phyloP scores from a whole-genome alignment of 1,284 basidiomycete species.

The Schizopora paradoxa region DNA sequence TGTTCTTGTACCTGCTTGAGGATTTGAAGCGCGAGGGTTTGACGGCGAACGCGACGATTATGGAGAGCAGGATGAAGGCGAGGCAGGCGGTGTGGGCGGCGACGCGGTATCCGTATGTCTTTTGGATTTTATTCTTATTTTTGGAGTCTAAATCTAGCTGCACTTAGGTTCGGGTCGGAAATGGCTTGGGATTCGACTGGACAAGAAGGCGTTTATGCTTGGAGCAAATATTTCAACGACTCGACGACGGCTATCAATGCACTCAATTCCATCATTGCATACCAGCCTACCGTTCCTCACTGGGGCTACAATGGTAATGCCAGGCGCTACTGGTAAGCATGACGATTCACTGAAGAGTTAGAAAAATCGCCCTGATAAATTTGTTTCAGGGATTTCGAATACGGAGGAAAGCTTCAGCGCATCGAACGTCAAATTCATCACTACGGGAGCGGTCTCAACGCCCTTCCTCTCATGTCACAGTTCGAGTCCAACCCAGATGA shows the following conservation, averaged over 20 bases:
- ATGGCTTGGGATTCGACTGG: constrained; percentile 63
- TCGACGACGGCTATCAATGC: constrained; percentile 45
- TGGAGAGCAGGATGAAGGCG: constrained; percentile 43
- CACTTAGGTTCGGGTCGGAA: constrained; percentile 47
- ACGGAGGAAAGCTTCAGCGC: constrained; percentile 50
- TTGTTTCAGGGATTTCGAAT: constrained; percentile 46
- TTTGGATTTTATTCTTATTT: constrained; percentile 1
- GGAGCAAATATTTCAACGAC: constrained; percentile 53
- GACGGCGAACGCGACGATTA: constrained; percentile 41
- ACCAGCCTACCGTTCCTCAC: constrained; percentile 51
- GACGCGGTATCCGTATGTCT: constrained; percentile 43
- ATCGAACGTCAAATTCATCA: constrained; percentile 58
- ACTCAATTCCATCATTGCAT: constrained; percentile 53
- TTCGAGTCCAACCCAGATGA: constrained; percentile 46
- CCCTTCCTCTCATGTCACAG: constrained; percentile 46
- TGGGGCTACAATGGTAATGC: constrained; percentile 63
- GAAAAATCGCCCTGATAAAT: not conserved
- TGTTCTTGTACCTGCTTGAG: constrained; percentile 41
- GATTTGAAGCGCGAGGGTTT: constrained; percentile 51
- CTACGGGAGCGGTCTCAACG: constrained; percentile 55
- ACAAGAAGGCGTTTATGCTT: constrained; percentile 52
- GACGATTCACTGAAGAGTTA: not conserved
- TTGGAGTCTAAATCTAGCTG: constrained; percentile 1
- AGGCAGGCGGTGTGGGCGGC: constrained; percentile 42
- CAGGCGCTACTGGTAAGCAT: constrained; percentile 45